Evolutionary conservation across 2,329 filamentous ascomycete species (phyloP).

Genomic region (Trichophyton mentagrophytes): DNA sequence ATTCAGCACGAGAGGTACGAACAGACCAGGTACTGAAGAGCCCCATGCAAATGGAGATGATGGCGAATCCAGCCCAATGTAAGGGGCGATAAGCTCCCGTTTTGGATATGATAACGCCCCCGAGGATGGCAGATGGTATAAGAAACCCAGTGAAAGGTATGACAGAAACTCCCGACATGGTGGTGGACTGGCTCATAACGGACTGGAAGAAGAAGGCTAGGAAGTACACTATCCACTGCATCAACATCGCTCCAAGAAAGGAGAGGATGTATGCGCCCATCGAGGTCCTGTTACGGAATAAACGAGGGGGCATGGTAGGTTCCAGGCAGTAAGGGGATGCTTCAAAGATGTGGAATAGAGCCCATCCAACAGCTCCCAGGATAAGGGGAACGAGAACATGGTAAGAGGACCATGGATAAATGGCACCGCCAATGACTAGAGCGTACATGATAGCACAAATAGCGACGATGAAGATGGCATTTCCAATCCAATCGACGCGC

Average conservation of each 20-base stretch:
- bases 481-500: conserved; percentile 3
- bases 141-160: conserved; percentile 19
- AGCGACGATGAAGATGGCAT: neutral
- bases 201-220: conserved; percentile 37
- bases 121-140: conserved; percentile 19
- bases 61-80: conserved; percentile 19
- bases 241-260: conserved; percentile 28
- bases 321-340: conserved; percentile 11
- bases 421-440: neutral
- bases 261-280: conserved; percentile 22
- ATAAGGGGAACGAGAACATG: conserved; percentile 4
- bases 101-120: conserved; percentile 22
- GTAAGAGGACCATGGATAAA: conserved; percentile 6
- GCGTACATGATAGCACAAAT: neutral
- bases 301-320: conserved; percentile 30
- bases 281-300: conserved; percentile 35
- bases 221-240: conserved; percentile 30
- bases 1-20: conserved; percentile 16
- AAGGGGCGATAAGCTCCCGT: conserved; percentile 22
- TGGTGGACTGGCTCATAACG: conserved; percentile 24
- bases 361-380: conserved; percentile 1
- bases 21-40: conserved; percentile 17
- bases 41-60: conserved; percentile 19
- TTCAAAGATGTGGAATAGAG: conserved; percentile 2
- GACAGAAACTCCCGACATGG: conserved; percentile 20